These are phyloP conservation scores for Trichosporon sp. DNA, from an alignment of 1,284 basidiomycete genomes.

Conservation along the genomic window DNA sequence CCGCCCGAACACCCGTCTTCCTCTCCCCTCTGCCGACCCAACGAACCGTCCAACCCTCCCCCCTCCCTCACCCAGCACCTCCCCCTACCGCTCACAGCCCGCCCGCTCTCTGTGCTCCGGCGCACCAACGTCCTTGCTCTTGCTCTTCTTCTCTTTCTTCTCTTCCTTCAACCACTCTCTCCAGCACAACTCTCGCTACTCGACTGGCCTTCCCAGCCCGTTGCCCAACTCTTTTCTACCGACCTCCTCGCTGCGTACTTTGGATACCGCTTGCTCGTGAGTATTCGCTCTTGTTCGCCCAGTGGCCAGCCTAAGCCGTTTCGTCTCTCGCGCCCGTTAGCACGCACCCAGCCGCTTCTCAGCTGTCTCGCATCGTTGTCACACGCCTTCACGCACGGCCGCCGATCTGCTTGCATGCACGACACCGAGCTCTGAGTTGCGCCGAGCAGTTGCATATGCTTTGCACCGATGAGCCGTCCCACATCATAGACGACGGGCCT, in stretches of 20 bases:
- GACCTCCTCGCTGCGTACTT: constrained; percentile 46
- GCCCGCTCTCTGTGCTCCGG: constrained; percentile 10
- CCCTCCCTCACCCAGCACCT: constrained; percentile 19
- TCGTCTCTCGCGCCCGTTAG: not conserved
- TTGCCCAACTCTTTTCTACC: constrained; percentile 20
- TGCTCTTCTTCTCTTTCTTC: constrained; percentile 17
- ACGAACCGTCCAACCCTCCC: constrained; percentile 17
- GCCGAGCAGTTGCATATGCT: not conserved
- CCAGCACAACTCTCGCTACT: constrained; percentile 12
- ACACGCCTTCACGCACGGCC: not conserved
- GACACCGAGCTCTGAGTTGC: not conserved
- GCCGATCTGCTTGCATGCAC: not conserved
- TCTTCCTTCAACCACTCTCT: not conserved
- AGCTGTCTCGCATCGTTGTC: not conserved
- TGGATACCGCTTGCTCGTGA: constrained; percentile 55
- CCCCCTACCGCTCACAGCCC: constrained; percentile 7
- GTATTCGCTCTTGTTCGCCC: constrained; percentile 24
- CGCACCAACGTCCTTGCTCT: constrained; percentile 11
- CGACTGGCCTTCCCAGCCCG: constrained; percentile 14
- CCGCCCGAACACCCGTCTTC: not conserved
- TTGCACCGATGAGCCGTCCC: not conserved
- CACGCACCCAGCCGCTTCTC: not conserved
- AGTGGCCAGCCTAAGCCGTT: not conserved
- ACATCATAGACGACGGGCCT: not conserved
- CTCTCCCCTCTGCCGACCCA: constrained; percentile 11